phyloP scores from a whole-genome alignment of 2,329 filamentous ascomycete species.

The Colletotrichum magnum region DNA sequence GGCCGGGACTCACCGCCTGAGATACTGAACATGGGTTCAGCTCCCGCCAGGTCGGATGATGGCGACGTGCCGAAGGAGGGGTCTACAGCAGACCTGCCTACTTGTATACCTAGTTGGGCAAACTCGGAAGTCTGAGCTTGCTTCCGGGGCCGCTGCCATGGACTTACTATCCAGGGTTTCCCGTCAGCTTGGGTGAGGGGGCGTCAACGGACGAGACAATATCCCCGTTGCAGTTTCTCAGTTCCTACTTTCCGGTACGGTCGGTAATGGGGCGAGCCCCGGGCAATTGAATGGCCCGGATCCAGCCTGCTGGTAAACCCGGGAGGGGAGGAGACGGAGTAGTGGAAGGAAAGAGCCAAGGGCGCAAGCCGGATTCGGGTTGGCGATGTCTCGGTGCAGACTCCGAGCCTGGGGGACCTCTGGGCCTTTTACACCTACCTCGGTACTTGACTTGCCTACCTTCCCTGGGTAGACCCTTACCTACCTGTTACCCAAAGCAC shows the following conservation, averaged over 20 bases:
- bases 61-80: not conserved
- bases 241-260: no score
- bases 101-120: not conserved
- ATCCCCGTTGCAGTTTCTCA: no score
- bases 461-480: no score
- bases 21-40: not conserved
- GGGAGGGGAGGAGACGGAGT: conserved; percentile 12
- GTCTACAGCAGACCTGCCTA: no score
- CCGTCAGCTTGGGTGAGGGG: not conserved
- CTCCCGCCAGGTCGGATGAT: not conserved
- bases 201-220: not conserved
- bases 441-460: not conserved
- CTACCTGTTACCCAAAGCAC: no score
- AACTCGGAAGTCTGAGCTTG: not conserved
- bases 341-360: not conserved
- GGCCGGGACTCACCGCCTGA: not conserved
- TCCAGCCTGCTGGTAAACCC: conserved; percentile 12
- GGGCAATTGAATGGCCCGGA: not conserved
- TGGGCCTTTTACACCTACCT: not conserved
- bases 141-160: not conserved
- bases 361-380: conserved; percentile 8
- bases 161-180: not conserved
- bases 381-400: conserved; percentile 25
- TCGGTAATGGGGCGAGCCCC: no score
- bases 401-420: not conserved